phyloP scores from a whole-genome alignment of 208 protist species.

The Trypanosoma theileri region DNA sequence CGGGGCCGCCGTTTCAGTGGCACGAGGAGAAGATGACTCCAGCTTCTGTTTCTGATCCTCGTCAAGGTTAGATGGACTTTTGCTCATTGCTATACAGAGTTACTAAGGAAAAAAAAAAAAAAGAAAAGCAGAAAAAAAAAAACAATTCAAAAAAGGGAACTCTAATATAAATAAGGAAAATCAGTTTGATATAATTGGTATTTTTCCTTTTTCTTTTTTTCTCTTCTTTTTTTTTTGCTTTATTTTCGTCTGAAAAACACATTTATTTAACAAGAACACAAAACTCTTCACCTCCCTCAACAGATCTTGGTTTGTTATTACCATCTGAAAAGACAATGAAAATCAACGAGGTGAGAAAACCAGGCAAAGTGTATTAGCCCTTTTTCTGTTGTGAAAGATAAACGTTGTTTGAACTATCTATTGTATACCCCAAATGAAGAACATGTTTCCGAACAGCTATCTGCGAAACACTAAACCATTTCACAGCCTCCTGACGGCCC shows the following conservation, averaged over 20 bases:
- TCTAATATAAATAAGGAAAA: neutral
- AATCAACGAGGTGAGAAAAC: too few species aligned
- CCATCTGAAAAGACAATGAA: neutral
- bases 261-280: neutral
- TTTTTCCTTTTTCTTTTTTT: neutral
- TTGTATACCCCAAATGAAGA: slow-evolving; percentile 45
- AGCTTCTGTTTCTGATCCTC: too few species aligned
- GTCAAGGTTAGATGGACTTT: too few species aligned
- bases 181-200: neutral
- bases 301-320: neutral
- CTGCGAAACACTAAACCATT: slow-evolving; percentile 68
- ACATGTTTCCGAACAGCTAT: slow-evolving; percentile 46
- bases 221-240: neutral
- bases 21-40: neutral
- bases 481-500: slow-evolving; percentile 52
- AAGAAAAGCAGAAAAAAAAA: slow-evolving; percentile 8
- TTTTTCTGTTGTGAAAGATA: slow-evolving; percentile 29
- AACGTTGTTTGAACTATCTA: slow-evolving; percentile 61
- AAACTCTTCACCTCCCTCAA: neutral
- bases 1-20: neutral
- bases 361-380: neutral
- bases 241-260: neutral
- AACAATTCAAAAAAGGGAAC: neutral
- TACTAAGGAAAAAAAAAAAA: neutral
- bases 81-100: too few species aligned